A percentile compares a stretch with the other conserved stretches of the same genome.
Conservation (phyloP, 805 yeast species). For the Schizosaccharomyces octosporus region DNA sequence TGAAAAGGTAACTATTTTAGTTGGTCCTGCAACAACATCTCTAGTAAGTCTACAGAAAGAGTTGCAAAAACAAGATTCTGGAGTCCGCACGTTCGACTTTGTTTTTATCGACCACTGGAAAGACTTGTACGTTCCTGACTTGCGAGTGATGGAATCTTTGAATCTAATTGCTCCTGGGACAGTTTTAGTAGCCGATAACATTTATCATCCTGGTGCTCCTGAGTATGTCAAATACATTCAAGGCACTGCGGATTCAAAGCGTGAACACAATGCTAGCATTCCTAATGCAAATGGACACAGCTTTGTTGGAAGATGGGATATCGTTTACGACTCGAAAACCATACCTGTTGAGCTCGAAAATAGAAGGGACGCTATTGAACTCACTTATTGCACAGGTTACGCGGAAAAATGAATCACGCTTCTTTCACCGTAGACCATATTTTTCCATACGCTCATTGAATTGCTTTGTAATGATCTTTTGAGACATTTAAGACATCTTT, state of each 20-base stretch:
- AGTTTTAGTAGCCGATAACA: background rate
- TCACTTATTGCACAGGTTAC: background rate
- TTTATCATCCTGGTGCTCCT: background rate
- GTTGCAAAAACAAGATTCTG: background rate
- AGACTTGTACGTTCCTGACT: background rate
- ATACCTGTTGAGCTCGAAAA: background rate
- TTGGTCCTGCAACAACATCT: background rate
- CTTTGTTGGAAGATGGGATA: background rate
- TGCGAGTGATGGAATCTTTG: background rate
- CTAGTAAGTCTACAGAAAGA: background rate
- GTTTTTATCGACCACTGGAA: background rate
- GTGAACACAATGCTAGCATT: background rate
- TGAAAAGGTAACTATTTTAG: background rate
- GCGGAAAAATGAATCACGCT: too few species aligned
- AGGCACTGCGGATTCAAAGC: background rate
- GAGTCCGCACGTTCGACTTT: background rate
- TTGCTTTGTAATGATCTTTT: too few species aligned
- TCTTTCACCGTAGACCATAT: too few species aligned
- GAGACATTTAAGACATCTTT: too few species aligned
- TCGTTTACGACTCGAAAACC: background rate
- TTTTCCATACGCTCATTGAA: too few species aligned
- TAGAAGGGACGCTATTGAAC: background rate
- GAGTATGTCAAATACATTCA: background rate
- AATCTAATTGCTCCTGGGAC: background rate
- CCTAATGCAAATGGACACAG: background rate